Conservation (phyloP, 1,139 yeast genomes). For the Hemisphaericaspora xylofermentans region DNA sequence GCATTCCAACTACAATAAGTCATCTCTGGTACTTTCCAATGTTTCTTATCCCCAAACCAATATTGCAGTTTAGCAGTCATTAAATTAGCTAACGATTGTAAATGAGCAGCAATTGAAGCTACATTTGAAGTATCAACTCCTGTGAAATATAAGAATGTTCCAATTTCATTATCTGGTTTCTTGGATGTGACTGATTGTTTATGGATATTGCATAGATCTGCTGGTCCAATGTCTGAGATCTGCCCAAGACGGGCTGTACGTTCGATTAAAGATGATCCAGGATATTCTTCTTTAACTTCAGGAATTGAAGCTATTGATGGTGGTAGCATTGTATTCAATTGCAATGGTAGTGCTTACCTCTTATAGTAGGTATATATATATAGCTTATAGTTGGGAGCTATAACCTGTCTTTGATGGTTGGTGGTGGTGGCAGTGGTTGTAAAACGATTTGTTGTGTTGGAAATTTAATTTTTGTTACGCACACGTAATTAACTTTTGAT, state of each 20-base stretch:
- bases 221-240: conserved; percentile 71
- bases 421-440: background rate
- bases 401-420: too few species aligned
- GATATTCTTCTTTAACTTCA: conserved; percentile 52
- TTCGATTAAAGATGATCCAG: conserved; percentile 51
- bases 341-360: background rate
- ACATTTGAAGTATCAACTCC: conserved; percentile 59
- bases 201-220: conserved; percentile 78
- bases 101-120: conserved; percentile 68
- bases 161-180: conserved; percentile 37
- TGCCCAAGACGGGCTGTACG: conserved; percentile 51
- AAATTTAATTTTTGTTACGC: too few species aligned
- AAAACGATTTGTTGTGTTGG: too few species aligned
- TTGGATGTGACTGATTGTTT: conserved; percentile 45
- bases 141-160: conserved; percentile 56
- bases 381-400: too few species aligned
- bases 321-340: conserved; percentile 31
- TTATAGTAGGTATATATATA: too few species aligned
- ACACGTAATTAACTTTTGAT: too few species aligned
- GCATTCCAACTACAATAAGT: conserved; percentile 49
- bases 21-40: conserved; percentile 76
- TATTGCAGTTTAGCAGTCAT: conserved; percentile 54
- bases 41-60: conserved; percentile 66
- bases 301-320: conserved; percentile 48
- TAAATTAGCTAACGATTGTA: conserved; percentile 73